Percentiles rank a stretch among this genome's conserved stretches.
Evolutionary conservation across 2,329 filamentous ascomycete genomes (phyloP).

Genomic region (Leptographium wingfieldii): DNA sequence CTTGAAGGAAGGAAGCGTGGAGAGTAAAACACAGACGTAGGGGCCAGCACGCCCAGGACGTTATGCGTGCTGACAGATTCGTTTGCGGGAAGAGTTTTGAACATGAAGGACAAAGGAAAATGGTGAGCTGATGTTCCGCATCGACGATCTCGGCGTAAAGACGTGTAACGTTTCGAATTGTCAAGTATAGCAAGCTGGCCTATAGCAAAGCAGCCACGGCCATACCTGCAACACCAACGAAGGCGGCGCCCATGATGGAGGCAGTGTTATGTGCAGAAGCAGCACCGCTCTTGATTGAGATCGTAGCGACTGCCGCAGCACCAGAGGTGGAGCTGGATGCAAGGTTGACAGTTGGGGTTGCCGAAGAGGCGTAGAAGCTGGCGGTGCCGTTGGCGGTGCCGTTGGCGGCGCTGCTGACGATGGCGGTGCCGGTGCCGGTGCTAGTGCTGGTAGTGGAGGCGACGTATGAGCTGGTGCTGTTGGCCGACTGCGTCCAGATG

Average conservation of each 20-base stretch:
- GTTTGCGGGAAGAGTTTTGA: background rate
- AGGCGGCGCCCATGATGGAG: conserved; percentile 26
- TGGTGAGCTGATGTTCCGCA: conserved; percentile 17
- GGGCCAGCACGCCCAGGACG: background rate
- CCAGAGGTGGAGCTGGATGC: conserved; percentile 19
- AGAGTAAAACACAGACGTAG: background rate
- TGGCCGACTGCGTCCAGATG: conserved; percentile 12
- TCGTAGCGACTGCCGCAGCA: conserved; percentile 18
- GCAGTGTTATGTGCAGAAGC: conserved; percentile 34
- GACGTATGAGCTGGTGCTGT: conserved; percentile 13
- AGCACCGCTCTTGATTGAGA: conserved; percentile 28
- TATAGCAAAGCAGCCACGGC: conserved; percentile 40
- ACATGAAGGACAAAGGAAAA: conserved; percentile 15
- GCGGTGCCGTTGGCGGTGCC: background rate
- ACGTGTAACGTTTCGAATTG: background rate
- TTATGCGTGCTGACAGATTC: background rate
- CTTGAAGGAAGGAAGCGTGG: background rate
- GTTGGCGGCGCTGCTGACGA: background rate
- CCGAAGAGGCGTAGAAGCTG: background rate
- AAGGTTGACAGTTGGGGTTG: conserved; percentile 18
- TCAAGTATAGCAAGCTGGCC: conserved; percentile 6
- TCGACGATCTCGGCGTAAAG: conserved; percentile 15
- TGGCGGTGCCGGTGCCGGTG: background rate
- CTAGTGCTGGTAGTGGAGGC: conserved; percentile 11
- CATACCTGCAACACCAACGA: conserved; percentile 21